Evolutionary conservation across 768 basidiomycete species (phyloP).

Genomic region (Leccinum subgranulosum): DNA sequence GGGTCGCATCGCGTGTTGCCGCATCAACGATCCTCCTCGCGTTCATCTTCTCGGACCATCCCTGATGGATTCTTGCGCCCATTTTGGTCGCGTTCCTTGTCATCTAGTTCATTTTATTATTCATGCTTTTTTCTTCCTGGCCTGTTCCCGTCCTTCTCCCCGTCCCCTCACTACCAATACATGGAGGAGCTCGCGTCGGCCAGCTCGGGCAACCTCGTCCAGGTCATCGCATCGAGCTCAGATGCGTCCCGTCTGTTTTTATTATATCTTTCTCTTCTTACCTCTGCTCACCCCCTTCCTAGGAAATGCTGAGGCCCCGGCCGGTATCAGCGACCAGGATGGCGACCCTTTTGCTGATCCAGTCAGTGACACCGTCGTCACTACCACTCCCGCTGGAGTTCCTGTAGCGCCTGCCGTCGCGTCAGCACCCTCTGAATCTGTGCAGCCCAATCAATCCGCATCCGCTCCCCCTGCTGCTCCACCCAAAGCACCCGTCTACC

Average conservation of each 20-base stretch:
- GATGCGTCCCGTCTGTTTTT: constrained; percentile 13
- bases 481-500: constrained; percentile 48
- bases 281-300: neutral
- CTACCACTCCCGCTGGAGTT: constrained; percentile 8
- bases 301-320: constrained; percentile 12
- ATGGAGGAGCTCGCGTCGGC: neutral
- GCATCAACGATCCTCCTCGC: neutral
- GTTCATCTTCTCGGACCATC: neutral
- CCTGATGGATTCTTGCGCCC: neutral
- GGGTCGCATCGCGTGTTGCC: neutral
- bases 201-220: neutral
- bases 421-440: neutral
- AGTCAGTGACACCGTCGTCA: neutral
- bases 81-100: neutral
- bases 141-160: neutral
- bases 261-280: neutral
- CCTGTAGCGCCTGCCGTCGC: neutral
- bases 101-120: neutral
- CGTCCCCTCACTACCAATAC: neutral
- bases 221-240: constrained; percentile 4
- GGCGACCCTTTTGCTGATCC: constrained; percentile 12
- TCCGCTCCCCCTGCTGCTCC: constrained; percentile 2
- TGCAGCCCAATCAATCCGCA: neutral
- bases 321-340: neutral
- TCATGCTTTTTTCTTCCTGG: neutral